Percentiles rank a stretch among this genome's conserved stretches.
Conservation (phyloP, 305 asterid species). For the Fraxinus nigra region DNA sequence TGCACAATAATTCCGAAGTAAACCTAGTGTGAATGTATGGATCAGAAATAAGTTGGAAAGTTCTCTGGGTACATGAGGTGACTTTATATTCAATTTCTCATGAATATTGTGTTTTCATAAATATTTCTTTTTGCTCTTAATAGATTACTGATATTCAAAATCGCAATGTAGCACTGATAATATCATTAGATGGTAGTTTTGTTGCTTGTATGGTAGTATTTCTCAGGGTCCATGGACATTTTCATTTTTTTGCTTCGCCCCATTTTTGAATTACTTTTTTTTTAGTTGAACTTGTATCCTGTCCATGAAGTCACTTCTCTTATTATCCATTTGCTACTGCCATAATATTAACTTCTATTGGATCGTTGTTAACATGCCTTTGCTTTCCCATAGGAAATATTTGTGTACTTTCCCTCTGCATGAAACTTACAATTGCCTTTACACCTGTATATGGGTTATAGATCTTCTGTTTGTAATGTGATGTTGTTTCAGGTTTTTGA, state of each 20-base stretch:
- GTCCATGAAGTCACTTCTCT: neutral
- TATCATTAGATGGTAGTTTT: conserved; percentile 3
- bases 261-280: neutral
- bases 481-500: conserved; percentile 53
- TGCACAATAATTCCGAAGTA: conserved; percentile 1
- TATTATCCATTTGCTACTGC: conserved; percentile 5
- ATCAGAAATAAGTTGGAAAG: conserved; percentile 5
- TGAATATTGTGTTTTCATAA: neutral
- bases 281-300: conserved; percentile 1
- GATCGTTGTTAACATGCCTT: conserved; percentile 1
- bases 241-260: conserved; percentile 1
- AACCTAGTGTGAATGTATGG: conserved; percentile 5
- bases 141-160: neutral
- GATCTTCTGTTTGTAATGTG: conserved; percentile 15
- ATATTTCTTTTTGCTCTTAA: neutral
- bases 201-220: neutral
- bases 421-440: neutral
- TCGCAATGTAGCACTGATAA: conserved; percentile 1
- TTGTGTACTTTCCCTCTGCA: neutral
- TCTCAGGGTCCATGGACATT: conserved; percentile 11
- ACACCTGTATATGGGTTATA: neutral
- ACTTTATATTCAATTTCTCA: neutral
- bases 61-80: conserved; percentile 9
- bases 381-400: neutral
- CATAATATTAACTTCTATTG: neutral